A percentile compares a stretch with the other conserved stretches of the same genome.
These are phyloP conservation scores for Rhynchosporium graminicola DNA, from an alignment of 2,329 filamentous ascomycete genomes.

Conservation along the genomic window DNA sequence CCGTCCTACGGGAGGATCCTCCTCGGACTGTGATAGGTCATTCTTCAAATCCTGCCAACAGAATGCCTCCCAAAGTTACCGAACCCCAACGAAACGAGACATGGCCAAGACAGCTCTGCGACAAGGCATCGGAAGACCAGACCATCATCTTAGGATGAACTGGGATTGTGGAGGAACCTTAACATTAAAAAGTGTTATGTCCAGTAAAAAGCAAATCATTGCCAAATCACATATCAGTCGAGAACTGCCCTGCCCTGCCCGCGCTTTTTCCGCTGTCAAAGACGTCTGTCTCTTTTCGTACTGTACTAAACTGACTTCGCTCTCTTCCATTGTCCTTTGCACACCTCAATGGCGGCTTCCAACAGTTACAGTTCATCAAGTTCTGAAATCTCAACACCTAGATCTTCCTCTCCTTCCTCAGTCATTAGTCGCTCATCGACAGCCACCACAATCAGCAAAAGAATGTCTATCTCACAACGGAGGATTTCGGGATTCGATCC, in stretches of 20 bases:
- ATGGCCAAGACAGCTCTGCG: constrained; percentile 26
- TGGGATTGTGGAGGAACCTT: constrained; percentile 12
- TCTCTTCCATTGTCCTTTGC: neutral
- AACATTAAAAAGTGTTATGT: constrained; percentile 22
- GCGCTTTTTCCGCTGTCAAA: constrained; percentile 6
- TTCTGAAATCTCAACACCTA: constrained; percentile 36
- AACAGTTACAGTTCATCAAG: constrained; percentile 32
- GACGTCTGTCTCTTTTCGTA: constrained; percentile 15
- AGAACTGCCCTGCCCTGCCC: constrained; percentile 5
- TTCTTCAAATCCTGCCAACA: constrained; percentile 1
- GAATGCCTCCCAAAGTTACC: constrained; percentile 22
- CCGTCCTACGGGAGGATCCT: constrained; percentile 10
- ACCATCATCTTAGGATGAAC: neutral
- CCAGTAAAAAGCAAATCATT: constrained; percentile 27
- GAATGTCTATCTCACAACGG: constrained; percentile 36
- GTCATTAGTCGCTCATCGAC: constrained; percentile 35
- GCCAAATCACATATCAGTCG: constrained; percentile 30
- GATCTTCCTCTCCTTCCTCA: constrained; percentile 37
- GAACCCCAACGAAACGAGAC: constrained; percentile 38
- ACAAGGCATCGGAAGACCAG: constrained; percentile 19
- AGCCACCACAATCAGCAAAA: constrained; percentile 35
- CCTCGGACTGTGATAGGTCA: constrained; percentile 14
- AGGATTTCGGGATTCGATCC: constrained; percentile 37
- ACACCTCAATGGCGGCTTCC: constrained; percentile 33
- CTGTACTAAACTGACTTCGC: constrained; percentile 4